phyloP scores from a whole-genome alignment of 2,329 filamentous ascomycete genomes.

The Exophiala lecanii-corni region DNA sequence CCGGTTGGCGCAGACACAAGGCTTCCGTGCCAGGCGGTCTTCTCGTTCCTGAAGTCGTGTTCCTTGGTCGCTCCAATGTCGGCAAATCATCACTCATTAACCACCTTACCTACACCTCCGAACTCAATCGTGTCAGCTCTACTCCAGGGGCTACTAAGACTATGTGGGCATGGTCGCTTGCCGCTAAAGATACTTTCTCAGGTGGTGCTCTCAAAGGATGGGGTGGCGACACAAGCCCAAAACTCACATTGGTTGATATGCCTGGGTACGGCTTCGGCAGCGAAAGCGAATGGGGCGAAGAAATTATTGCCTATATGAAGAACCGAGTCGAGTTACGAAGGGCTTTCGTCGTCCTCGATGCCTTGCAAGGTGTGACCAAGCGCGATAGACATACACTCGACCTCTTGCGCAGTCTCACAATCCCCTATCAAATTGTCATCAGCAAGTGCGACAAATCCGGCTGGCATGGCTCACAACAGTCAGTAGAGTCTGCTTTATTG shows the following conservation, averaged over 20 bases:
- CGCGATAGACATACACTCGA: slow-evolving; percentile 55
- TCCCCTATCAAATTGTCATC: slow-evolving; percentile 63
- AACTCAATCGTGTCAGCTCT: slow-evolving; percentile 25
- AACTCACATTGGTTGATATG: slow-evolving; percentile 63
- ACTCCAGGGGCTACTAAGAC: slow-evolving; percentile 59
- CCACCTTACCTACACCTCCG: slow-evolving; percentile 47
- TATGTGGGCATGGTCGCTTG: slow-evolving; percentile 63
- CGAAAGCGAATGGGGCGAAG: slow-evolving; percentile 57
- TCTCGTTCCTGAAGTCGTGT: slow-evolving; percentile 57
- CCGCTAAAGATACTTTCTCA: slow-evolving; percentile 38
- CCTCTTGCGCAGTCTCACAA: slow-evolving; percentile 51
- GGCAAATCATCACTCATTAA: slow-evolving; percentile 66
- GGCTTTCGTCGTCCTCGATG: slow-evolving; percentile 62
- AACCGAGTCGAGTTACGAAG: slow-evolving; percentile 58
- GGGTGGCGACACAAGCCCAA: slow-evolving; percentile 33
- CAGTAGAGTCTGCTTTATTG: slow-evolving; percentile 10
- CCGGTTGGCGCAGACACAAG: slow-evolving; percentile 55
- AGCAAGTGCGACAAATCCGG: slow-evolving; percentile 60
- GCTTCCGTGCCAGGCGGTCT: slow-evolving; percentile 33
- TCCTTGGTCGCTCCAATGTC: slow-evolving; percentile 66
- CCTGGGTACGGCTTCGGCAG: slow-evolving; percentile 65
- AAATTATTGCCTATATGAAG: slow-evolving; percentile 65
- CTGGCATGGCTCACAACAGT: slow-evolving; percentile 29
- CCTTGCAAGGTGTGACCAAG: slow-evolving; percentile 59
- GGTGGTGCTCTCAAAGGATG: slow-evolving; percentile 28